Base-by-base conservation (phyloP, 2,329 filamentous ascomycete genomes). In the Colletotrichum endophyticum region DNA sequence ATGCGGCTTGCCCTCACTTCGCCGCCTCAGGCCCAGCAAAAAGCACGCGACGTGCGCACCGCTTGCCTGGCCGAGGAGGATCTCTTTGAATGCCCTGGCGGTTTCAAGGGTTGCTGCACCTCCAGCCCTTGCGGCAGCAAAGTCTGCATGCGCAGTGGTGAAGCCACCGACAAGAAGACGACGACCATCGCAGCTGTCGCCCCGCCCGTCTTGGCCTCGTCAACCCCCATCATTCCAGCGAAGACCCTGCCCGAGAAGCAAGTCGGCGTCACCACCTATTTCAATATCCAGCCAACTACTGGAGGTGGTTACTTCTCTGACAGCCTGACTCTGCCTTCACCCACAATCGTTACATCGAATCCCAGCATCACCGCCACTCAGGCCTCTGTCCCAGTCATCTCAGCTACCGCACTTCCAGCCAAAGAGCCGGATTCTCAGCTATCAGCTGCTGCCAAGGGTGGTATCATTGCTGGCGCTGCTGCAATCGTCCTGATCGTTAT, bases 41-140 rank as follows among this genome's bases (percentile, higher is more conserved):
- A 44, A 11, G 61, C 61, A 25, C 62, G 22, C 44, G 44, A 53
- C 44, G 44, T 53, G 44, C n/a, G 12, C n/a, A 22, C 61, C 49
- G 39, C 30, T 64, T 88, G 87, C 64, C 76, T 81, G 8, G 5
- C 73, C 9, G 83, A 82, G 73, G 78, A 78, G 25, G 36, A 67
- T 34, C 88, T 83, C 77, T 89, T 87, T 78, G 66, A 76, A 28
- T 90, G 88, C 78, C 75, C 64, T 16, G 56, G 68, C 64, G 36
- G 89, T 87, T 78, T 73, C 30, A 36, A 67, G 4, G 89, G 87
- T 22, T 91, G 90, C 78, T 91, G 89, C 79, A 80, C 82, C 16
- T 80, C 84, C 16, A 80, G 89, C 75, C 85, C 88, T 19, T 91
- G 89, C 79, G 72, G 59, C 13, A 19, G 77, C 5, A 67, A 81